A percentile compares a stretch with the other conserved stretches of the same genome.
These are phyloP conservation scores for Pseudotulostoma volvatum DNA, from an alignment of 495 filamentous ascomycete species.

Conservation along the genomic window DNA sequence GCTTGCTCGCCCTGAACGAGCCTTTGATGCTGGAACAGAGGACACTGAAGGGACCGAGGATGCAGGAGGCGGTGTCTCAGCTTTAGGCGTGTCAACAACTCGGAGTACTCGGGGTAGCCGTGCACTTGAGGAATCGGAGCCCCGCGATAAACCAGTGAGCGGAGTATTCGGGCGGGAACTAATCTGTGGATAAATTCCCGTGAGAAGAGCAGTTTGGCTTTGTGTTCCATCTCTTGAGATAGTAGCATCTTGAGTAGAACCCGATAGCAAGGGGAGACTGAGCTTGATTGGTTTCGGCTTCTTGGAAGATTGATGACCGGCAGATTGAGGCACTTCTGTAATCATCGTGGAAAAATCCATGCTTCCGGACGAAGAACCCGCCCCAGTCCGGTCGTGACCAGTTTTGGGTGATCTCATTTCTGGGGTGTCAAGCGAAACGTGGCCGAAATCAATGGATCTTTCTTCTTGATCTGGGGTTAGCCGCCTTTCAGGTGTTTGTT, in stretches of 20 bases:
- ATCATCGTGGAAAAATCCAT: not conserved
- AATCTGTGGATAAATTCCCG: conserved; percentile 12
- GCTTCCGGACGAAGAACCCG: not conserved
- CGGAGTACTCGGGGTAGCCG: conserved; percentile 42
- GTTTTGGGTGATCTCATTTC: conserved; percentile 19
- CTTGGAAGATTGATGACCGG: not conserved
- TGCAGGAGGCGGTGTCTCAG: conserved; percentile 36
- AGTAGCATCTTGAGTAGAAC: conserved; percentile 8
- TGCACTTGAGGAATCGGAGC: conserved; percentile 31
- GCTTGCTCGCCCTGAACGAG: conserved; percentile 42
- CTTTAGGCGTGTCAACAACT: conserved; percentile 55
- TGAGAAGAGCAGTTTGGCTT: conserved; percentile 6
- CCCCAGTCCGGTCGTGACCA: conserved; percentile 13
- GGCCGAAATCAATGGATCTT: conserved; percentile 21
- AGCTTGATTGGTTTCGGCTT: conserved; percentile 22
- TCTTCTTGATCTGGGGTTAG: conserved; percentile 5
- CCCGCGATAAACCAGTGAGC: conserved; percentile 23
- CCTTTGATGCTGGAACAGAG: conserved; percentile 20
- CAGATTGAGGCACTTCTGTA: not conserved
- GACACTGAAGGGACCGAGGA: conserved; percentile 24
- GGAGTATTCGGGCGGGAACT: conserved; percentile 24
- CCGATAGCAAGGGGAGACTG: conserved; percentile 11
- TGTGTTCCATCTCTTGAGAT: conserved; percentile 12
- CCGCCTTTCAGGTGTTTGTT: conserved; percentile 10
- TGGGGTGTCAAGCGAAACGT: conserved; percentile 29